Evolutionary conservation across 2,329 filamentous ascomycete genomes (phyloP).

Genomic region (Alternaria infectoria): DNA sequence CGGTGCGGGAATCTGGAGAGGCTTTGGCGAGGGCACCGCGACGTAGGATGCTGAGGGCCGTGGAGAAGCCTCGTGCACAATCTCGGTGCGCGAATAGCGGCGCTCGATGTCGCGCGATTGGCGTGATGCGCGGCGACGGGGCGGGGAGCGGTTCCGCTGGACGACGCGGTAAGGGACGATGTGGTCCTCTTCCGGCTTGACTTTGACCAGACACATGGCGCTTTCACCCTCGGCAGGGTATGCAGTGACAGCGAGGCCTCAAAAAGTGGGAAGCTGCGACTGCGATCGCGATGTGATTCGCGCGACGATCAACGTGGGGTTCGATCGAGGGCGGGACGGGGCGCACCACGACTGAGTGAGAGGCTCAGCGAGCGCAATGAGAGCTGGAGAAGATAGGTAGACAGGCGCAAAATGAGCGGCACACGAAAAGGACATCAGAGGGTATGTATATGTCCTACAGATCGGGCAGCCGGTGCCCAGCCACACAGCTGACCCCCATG

Average conservation of each 20-base stretch:
- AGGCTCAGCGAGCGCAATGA: constrained; percentile 1
- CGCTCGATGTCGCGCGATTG: constrained; percentile 25
- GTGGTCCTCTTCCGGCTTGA: constrained; percentile 54
- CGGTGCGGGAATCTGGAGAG: constrained; percentile 47
- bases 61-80: constrained; percentile 38
- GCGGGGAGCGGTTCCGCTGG: constrained; percentile 37
- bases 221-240: constrained; percentile 1
- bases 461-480: constrained; percentile 36
- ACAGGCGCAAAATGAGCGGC: constrained; percentile 22
- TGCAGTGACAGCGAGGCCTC: not conserved
- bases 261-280: constrained; percentile 11
- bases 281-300: constrained; percentile 46
- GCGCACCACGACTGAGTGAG: constrained; percentile 9
- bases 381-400: not conserved
- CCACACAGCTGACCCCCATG: constrained; percentile 41
- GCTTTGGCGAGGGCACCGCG: constrained; percentile 39
- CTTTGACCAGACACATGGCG: constrained; percentile 56
- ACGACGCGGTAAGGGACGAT: constrained; percentile 49
- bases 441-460: constrained; percentile 23
- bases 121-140: constrained; percentile 35
- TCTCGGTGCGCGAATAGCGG: constrained; percentile 40
- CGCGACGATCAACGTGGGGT: constrained; percentile 37
- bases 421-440: constrained; percentile 22
- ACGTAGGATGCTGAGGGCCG: constrained; percentile 40
- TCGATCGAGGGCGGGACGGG: constrained; percentile 13